Base-by-base conservation (phyloP, 2,329 filamentous ascomycete genomes). In the Microsporum ferrugineum region DNA sequence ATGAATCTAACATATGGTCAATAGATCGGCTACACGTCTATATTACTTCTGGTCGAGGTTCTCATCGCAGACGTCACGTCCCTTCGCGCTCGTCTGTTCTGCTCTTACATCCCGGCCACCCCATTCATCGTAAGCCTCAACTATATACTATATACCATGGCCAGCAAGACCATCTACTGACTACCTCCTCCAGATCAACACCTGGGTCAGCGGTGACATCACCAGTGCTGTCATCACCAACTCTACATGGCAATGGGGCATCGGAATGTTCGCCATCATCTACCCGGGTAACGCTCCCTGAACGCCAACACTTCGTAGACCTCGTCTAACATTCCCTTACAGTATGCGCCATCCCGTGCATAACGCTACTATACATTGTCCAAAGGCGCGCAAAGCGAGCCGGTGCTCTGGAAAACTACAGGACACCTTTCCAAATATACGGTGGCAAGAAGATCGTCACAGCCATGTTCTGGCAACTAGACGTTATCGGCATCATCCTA, bases 31-130 rank as follows among this genome's bases (percentile, higher is more conserved):
- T 87, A 84, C 68, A 87, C 84, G 8, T 78, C 78, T 65, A 75
- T 86, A 31, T 75, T 84, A 17, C 73, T 87, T 10, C 76, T 87
- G 1, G 77, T 86, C 27, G 83, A 87, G 70, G 82, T 87, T 66
- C 79, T 88, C 62, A 75, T 87, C 53, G 84, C 79, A 51, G 85
- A 88, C 65, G 77, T 84, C 31, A 85, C 84, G 1, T 86, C 84
- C 1, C 80, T 83, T 5, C 80, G 83, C 12, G 77, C 82, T 8
- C 83, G 85, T 67, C 75, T 87, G 6, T 75, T 87, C 65, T 87
- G 86, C 75, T 84, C 81, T 56, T 87, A 85, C 67, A 73, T 87
- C n/a, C 83, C 83, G 0, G 80, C 81, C 0, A 68, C 79, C 2
- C 83, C 83, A 0, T 85, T 84, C 66, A 68, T 85, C 51, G 75